Evolutionary conservation across 352 stramenopile species (phyloP).

Genomic region (Labyrinthula sp.): DNA sequence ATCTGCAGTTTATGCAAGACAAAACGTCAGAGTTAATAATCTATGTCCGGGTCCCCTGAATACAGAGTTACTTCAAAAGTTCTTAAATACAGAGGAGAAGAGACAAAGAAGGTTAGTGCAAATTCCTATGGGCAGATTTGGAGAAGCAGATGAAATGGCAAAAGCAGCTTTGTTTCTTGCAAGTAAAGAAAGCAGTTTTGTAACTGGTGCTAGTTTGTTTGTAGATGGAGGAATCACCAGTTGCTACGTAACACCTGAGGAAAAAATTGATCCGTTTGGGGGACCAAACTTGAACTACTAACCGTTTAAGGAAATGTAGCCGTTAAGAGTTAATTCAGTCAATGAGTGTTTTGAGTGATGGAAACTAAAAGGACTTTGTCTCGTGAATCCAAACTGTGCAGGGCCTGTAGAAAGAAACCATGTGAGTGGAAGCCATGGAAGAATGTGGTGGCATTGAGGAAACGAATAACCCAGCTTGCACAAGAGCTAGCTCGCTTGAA

Average conservation of each 20-base stretch:
- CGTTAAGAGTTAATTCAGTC: too few relatives aligned
- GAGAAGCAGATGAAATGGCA: constrained; percentile 56
- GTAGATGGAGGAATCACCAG: constrained; percentile 61
- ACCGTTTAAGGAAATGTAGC: too few relatives aligned
- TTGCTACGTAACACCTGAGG: constrained; percentile 55
- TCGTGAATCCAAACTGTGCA: too few relatives aligned
- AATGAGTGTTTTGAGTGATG: too few relatives aligned
- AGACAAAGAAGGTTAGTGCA: constrained; percentile 57
- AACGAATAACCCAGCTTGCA: too few relatives aligned
- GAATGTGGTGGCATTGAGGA: too few relatives aligned
- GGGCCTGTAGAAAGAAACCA: too few relatives aligned
- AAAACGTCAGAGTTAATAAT: constrained; percentile 63
- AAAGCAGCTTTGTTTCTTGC: constrained; percentile 58
- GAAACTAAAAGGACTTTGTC: too few relatives aligned
- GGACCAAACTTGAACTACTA: too few relatives aligned
- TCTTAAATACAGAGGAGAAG: constrained; percentile 54
- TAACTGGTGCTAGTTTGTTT: constrained; percentile 56
- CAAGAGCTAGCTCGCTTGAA: too few relatives aligned
- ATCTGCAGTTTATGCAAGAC: constrained; percentile 52
- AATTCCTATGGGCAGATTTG: constrained; percentile 59
- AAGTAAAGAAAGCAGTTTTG: constrained; percentile 55
- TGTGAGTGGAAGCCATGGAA: too few relatives aligned
- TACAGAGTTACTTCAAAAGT: constrained; percentile 59
- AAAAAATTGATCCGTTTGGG: constrained; percentile 50
- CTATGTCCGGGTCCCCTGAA: constrained; percentile 56